Conservation (phyloP, 345 rosid species). For the Lagerstroemia speciosa region DNA sequence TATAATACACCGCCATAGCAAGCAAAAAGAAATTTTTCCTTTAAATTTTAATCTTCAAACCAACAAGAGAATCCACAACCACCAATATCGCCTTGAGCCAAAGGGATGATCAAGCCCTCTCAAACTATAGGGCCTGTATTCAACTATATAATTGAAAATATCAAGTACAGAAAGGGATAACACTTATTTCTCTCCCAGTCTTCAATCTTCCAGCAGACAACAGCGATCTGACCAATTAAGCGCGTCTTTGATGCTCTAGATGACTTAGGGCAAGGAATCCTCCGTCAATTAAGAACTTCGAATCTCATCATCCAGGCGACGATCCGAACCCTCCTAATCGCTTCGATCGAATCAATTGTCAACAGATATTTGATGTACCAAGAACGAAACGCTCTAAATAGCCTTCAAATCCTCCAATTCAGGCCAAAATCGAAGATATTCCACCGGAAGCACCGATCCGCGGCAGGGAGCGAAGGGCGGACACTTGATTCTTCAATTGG, state of each 20-base stretch:
- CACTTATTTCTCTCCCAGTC: slow-evolving; percentile 1
- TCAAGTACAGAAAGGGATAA: slow-evolving; percentile 6
- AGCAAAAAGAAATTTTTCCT: slow-evolving; percentile 3
- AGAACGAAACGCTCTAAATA: not conserved
- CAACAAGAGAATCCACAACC: slow-evolving; percentile 7
- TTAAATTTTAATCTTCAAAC: slow-evolving; percentile 17
- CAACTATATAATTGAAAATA: slow-evolving; percentile 9
- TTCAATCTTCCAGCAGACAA: slow-evolving; percentile 10
- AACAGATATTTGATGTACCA: slow-evolving; percentile 6
- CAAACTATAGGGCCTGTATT: slow-evolving; percentile 13
- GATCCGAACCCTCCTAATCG: slow-evolving; percentile 2
- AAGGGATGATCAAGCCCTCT: slow-evolving; percentile 9
- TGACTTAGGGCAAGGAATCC: slow-evolving; percentile 4
- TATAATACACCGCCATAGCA: slow-evolving; percentile 93
- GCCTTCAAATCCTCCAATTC: not conserved
- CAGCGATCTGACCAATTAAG: slow-evolving; percentile 7
- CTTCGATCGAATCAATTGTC: slow-evolving; percentile 2
- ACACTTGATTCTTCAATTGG: not conserved
- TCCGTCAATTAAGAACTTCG: not conserved
- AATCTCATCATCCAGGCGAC: slow-evolving; percentile 1
- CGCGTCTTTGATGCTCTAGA: not conserved
- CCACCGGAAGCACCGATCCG: not conserved
- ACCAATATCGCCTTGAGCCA: slow-evolving; percentile 11
- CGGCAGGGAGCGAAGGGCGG: not conserved
- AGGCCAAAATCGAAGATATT: slow-evolving; percentile 5